phyloP scores from a whole-genome alignment of 73 alveolate genomes.

The Paramecium octaurelia region DNA sequence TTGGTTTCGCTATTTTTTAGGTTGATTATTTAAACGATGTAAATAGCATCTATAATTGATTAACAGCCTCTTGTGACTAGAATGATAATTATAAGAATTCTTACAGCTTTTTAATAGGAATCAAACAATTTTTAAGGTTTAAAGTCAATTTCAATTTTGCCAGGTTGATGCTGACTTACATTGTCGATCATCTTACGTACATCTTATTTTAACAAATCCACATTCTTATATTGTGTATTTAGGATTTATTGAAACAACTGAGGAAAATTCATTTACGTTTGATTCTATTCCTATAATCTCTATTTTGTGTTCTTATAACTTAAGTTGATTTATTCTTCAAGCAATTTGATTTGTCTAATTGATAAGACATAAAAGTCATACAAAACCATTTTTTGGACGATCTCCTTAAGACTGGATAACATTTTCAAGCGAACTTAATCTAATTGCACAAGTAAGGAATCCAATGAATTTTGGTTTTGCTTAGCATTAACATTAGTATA shows the following conservation, averaged over 20 bases:
- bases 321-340: not conserved
- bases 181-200: not conserved
- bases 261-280: constrained; percentile 20
- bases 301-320: not conserved
- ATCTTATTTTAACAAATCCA: constrained; percentile 9
- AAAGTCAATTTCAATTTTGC: not conserved
- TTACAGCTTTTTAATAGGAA: constrained; percentile 4
- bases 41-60: not conserved
- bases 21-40: not conserved
- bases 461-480: not conserved
- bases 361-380: not conserved
- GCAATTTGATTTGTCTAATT: not conserved
- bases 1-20: constrained; percentile 39
- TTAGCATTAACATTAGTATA: not conserved
- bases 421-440: not conserved
- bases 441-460: not conserved
- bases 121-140: constrained; percentile 36
- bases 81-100: not conserved
- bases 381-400: not conserved
- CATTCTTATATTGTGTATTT: not conserved
- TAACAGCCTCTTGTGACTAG: not conserved
- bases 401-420: not conserved
- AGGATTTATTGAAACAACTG: not conserved
- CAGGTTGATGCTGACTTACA: not conserved
- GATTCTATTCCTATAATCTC: not conserved